These are phyloP conservation scores for Botrytis tulipae DNA, from an alignment of 2,329 filamentous ascomycete genomes.

Conservation along the genomic window DNA sequence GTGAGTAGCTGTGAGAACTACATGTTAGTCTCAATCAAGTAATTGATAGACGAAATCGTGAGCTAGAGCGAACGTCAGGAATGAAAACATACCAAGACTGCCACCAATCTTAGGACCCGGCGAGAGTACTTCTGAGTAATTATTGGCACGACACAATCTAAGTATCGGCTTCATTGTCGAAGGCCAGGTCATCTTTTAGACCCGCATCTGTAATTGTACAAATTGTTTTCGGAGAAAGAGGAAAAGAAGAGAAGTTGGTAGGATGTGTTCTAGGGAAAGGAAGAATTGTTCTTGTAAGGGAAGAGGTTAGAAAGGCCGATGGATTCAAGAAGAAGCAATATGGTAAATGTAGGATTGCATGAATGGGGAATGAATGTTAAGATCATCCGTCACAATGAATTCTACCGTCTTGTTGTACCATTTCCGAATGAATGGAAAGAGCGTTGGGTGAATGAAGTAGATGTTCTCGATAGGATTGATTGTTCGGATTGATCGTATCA, in stretches of 20 bases:
- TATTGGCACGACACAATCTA: constrained; percentile 16
- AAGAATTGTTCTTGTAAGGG: not conserved
- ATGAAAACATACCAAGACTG: constrained; percentile 15
- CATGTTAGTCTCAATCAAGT: constrained; percentile 8
- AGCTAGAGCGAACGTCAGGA: not conserved
- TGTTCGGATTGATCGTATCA: not conserved
- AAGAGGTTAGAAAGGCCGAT: not conserved
- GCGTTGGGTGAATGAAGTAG: not conserved
- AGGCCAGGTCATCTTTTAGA: constrained; percentile 19
- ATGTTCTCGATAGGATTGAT: not conserved
- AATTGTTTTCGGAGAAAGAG: not conserved
- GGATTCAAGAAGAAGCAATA: not conserved
- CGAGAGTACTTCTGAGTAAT: constrained; percentile 2
- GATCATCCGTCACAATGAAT: constrained; percentile 1
- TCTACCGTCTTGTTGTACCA: not conserved
- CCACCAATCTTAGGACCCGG: not conserved
- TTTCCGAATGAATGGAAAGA: constrained; percentile 9
- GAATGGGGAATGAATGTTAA: not conserved
- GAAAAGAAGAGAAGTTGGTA: not conserved
- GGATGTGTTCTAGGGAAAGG: not conserved
- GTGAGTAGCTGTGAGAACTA: constrained; percentile 1
- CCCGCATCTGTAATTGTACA: constrained; percentile 17
- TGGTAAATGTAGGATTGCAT: not conserved
- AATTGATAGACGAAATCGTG: not conserved
- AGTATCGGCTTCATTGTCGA: constrained; percentile 22